Evolutionary conservation across 208 protist genomes (phyloP).

Genomic region (Trypanosoma vivax): DNA sequence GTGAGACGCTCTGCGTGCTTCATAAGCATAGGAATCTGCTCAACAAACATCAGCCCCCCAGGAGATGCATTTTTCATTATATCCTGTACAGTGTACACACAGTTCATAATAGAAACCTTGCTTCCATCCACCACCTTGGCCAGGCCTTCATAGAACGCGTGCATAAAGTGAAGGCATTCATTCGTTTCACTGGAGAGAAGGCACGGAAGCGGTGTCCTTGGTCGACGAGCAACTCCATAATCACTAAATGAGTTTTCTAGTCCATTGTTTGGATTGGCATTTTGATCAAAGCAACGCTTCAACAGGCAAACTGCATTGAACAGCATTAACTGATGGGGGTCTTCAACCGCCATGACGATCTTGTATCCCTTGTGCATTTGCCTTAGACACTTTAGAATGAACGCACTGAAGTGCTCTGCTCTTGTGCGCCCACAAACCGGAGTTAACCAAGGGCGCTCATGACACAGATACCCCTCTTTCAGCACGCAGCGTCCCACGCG

Average conservation of each 20-base stretch:
- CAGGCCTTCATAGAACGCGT: conserved; percentile 15
- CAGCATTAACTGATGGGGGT: conserved; percentile 12
- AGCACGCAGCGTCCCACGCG: not conserved
- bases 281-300: not conserved
- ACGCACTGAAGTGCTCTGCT: conserved; percentile 4
- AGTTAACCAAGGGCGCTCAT: conserved; percentile 17
- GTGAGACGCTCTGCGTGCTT: conserved; percentile 8
- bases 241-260: too few relatives aligned
- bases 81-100: conserved; percentile 3
- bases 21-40: conserved; percentile 18
- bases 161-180: conserved; percentile 11
- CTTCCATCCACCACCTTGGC: conserved; percentile 3
- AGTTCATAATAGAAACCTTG: conserved; percentile 9
- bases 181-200: conserved; percentile 8
- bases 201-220: not conserved
- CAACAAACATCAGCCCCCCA: conserved; percentile 24
- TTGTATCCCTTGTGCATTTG: conserved; percentile 8
- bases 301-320: conserved; percentile 20
- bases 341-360: conserved; percentile 6
- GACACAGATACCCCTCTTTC: conserved; percentile 2
- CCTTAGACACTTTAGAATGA: conserved; percentile 5
- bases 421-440: conserved; percentile 13
- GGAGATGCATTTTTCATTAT: conserved; percentile 15
- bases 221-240: not conserved
- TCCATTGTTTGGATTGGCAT: not conserved